Conservation (phyloP, 2,329 filamentous ascomycete genomes). For the Fusarium udum region DNA sequence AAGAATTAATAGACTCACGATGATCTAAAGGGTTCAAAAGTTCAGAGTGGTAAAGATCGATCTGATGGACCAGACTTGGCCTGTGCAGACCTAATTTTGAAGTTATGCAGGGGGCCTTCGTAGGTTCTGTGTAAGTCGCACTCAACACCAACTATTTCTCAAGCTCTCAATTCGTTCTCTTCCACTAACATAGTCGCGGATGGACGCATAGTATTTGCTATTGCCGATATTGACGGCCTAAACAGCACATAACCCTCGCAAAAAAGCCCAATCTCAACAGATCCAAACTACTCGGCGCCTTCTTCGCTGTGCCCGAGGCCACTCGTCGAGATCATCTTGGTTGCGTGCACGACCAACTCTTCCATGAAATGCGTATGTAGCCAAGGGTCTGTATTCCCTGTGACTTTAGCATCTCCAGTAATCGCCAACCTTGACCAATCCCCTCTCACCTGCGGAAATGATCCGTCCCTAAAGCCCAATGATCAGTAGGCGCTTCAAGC, state of each 20-base stretch:
- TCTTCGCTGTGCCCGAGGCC: neutral
- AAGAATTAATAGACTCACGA: rapidly evolving
- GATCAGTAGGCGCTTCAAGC: neutral
- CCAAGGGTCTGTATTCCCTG: neutral
- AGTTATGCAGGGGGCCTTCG: neutral
- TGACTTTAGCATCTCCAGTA: neutral
- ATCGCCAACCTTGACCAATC: neutral
- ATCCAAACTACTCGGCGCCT: neutral
- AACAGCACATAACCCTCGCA: no score
- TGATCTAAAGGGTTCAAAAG: no score
- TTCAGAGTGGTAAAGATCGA: no score
- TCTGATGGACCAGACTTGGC: no score
- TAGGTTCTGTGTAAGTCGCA: neutral
- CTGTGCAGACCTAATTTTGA: neutral
- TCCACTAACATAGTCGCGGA: no score
- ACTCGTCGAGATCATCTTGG: neutral
- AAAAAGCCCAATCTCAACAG: neutral
- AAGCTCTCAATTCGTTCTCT: no score
- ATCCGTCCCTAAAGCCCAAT: neutral
- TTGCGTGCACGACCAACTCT: no score
- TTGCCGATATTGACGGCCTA: no score
- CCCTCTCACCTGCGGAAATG: neutral
- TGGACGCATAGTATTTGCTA: no score
- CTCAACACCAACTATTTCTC: neutral
- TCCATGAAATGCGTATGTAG: neutral